Evolutionary conservation across 371 early-diverging fungal genomes (phyloP).

Genomic region (Fennellomyces sp.): DNA sequence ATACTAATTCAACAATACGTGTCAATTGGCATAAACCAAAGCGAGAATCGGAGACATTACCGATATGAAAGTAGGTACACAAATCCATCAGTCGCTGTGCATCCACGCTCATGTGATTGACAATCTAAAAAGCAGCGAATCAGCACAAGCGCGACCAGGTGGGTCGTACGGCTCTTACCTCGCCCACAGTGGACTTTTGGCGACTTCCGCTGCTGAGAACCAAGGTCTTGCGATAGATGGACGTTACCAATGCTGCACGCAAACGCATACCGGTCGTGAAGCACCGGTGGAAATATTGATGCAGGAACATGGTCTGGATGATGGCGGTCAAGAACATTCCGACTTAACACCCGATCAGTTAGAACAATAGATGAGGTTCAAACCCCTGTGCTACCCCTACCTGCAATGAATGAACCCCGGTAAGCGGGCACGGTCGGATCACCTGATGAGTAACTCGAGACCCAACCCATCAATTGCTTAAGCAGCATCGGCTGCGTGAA

Average conservation of each 20-base stretch:
- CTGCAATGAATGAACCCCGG: conserved; percentile 65
- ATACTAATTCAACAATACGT: conserved; percentile 38
- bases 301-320: conserved; percentile 84
- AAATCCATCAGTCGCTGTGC: conserved; percentile 77
- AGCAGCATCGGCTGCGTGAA: conserved; percentile 90
- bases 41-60: conserved; percentile 23
- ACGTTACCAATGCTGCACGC: conserved; percentile 82
- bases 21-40: conserved; percentile 1
- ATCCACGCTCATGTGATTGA: conserved; percentile 93
- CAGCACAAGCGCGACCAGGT: background rate
- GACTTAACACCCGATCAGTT: conserved; percentile 7
- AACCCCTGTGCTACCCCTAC: conserved; percentile 14
- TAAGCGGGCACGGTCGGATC: conserved; percentile 56
- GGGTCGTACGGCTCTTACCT: conserved; percentile 23
- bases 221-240: conserved; percentile 89
- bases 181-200: conserved; percentile 83
- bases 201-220: conserved; percentile 80
- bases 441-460: conserved; percentile 51
- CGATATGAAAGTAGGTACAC: conserved; percentile 74
- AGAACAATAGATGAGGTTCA: background rate
- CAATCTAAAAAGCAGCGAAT: conserved; percentile 55
- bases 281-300: conserved; percentile 90
- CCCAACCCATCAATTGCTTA: conserved; percentile 74
- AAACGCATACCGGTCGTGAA: conserved; percentile 81
- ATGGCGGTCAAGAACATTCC: conserved; percentile 84